Percentiles rank a stretch among this genome's conserved stretches.
These are phyloP conservation scores for Cymbopogon citratus DNA, from an alignment of 176 grass and related monocot genomes.

Conservation along the genomic window DNA sequence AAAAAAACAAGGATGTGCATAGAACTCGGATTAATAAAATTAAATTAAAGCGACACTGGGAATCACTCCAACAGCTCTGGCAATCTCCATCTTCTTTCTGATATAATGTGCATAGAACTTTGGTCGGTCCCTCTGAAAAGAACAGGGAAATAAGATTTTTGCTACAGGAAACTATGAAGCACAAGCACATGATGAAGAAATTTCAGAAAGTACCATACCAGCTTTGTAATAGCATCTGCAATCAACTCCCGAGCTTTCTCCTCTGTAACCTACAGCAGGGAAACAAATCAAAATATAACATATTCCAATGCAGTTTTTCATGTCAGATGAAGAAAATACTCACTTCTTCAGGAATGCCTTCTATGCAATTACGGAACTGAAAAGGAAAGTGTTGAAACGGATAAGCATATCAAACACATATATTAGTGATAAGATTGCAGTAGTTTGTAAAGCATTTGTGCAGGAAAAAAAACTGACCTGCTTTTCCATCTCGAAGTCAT, in stretches of 20 bases:
- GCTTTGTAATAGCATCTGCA: not conserved
- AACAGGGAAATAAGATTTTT: not conserved
- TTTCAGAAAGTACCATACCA: not conserved
- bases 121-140: not conserved
- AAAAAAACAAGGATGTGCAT: too few species aligned
- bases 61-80: not conserved
- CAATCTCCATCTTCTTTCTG: slow-evolving; percentile 16
- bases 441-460: not conserved
- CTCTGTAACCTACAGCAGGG: too few species aligned
- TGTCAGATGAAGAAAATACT: not conserved
- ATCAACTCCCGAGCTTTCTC: slow-evolving; percentile 7
- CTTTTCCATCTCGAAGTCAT: not conserved
- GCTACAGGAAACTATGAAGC: not conserved
- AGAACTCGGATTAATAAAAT: too few species aligned
- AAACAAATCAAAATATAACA: too few species aligned
- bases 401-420: not conserved
- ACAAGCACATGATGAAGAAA: not conserved
- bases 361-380: slow-evolving; percentile 4
- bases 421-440: not conserved
- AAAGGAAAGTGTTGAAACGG: not conserved
- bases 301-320: too few species aligned
- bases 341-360: slow-evolving; percentile 6
- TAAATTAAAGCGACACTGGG: too few species aligned
- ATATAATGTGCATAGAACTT: slow-evolving; percentile 25
- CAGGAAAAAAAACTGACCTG: not conserved